Evolutionary conservation across 2,329 filamentous ascomycete species (phyloP).

Genomic region (Ophiostoma sp.): DNA sequence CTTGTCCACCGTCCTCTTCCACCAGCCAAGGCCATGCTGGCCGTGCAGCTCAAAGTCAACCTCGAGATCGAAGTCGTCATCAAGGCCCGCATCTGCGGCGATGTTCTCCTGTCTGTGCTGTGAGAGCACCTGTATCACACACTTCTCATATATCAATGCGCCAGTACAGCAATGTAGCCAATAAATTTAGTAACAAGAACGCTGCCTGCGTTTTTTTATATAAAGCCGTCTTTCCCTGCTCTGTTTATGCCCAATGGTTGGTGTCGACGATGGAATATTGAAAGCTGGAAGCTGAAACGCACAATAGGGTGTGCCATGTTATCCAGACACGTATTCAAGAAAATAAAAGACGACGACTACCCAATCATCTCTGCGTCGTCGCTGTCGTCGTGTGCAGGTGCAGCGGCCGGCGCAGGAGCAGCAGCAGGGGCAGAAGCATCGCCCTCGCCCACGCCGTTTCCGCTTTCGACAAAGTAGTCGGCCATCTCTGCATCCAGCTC

Average conservation of each 20-base stretch:
- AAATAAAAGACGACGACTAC: conserved; percentile 16
- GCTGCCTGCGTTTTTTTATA: no score
- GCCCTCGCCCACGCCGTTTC: conserved; percentile 31
- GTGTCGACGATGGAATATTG: no score
- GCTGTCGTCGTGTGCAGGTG: conserved; percentile 37
- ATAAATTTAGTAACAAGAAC: neutral
- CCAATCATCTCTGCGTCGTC: conserved; percentile 33
- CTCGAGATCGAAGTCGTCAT: conserved; percentile 63
- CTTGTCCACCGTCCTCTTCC: neutral
- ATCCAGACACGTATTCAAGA: neutral
- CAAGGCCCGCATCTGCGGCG: conserved; percentile 63
- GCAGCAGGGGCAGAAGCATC: conserved; percentile 29
- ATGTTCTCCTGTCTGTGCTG: conserved; percentile 55
- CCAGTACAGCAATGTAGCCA: neutral
- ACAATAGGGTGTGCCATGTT: no score
- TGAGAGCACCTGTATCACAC: neutral
- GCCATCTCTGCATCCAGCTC: conserved; percentile 96
- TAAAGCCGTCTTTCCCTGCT: no score
- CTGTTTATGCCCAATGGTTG: no score
- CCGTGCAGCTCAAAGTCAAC: conserved; percentile 58
- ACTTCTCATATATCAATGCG: neutral
- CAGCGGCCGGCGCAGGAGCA: conserved; percentile 30
- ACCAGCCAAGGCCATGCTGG: conserved; percentile 40
- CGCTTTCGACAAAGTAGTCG: conserved; percentile 66
- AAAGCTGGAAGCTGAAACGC: no score